Base-by-base conservation (phyloP, 2,329 filamentous ascomycete genomes). In the Talaromyces amestolkiae region DNA sequence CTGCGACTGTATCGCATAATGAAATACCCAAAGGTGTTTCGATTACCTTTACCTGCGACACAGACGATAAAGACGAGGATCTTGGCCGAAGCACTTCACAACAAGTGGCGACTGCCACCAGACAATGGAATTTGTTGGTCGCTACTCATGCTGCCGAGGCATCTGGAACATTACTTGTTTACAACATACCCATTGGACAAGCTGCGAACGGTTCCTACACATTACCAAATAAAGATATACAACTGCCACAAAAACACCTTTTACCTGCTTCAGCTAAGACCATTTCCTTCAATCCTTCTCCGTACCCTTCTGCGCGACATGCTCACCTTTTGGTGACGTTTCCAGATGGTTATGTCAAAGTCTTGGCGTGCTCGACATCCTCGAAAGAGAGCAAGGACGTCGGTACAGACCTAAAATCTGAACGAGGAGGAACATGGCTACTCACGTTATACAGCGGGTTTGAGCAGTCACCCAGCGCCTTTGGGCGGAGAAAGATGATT, bases 291-390 rank as follows among this genome's bases (percentile, higher is more conserved):
- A 87, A 83, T 65, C 80, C 83, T 15, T 82, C 83, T 7, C 73
- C 80, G 45, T 84, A 82, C 68, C 84, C 85, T 4, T 82, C 83
- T 27, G 73, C 76, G 31, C 81, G 83, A 13, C 84, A 87, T 72
- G 81, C 83, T 0, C 82, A 83, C 53, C 73, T 89, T 11, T 78
- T 89, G 9, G 76, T 89, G 7, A 79, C 82, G 1, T 85, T 87
- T 64, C 73, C 79, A 1, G 80, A 78, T n/a, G 86, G 86, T 6
- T 80, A 78, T 49, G 83, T 86, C 33, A 85, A 86, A 62, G 78
- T 89, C 15, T 87, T 86, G 70, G 84, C 87, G 62, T 83, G 83
- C 31, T 81, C 86, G 37, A 77, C 82, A 17, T 72, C 68, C 24
- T 76, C 72, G 49, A 64, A 68, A 17, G 69, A 69, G 7, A 76